Base-by-base conservation (phyloP, 192 early-diverging fungal genomes). In the Entophlyctis luteolus region DNA sequence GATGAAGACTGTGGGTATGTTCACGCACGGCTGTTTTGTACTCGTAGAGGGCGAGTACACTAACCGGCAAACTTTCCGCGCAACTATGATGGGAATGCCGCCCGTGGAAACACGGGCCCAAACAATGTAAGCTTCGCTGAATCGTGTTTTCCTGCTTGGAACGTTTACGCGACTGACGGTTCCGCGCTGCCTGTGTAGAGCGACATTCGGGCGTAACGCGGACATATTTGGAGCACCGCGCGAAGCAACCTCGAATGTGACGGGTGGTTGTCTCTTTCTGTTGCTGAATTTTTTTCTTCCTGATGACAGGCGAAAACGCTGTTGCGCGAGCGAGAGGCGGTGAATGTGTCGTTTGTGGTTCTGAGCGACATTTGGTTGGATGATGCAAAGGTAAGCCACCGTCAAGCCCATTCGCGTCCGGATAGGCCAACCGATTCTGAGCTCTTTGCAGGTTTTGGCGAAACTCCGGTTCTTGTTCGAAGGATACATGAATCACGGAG, bases 311-410 rank as follows among this genome's bases (percentile, higher is more conserved):
- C n/a, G n/a, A n/a, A n/a, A n/a, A n/a, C n/a, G n/a, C n/a, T n/a
- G n/a, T n/a, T n/a, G n/a, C n/a, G n/a, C 20, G 79, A 84, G 48
- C 55, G 62, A 42, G 65, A 62, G 10, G 56, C 70, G 28, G 71
- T 73, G 5, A 79, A 90, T 58, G 81, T 86, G 20, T 86, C 81
- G 12, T 87, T 98, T 48, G 85, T 94, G 0, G 77, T 93, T 12
- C 50, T 98, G 35, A 91, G 92, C 0, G 92, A 98, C 67, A 82
- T 98, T 6, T 89, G 84, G 81, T 83, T 98, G 20, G 95, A 98
- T 72, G 77, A 90, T 67, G 88, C 89, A 12, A 81, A 87, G 73
- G 89, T 89, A 74, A 4, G 38, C 59, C 32, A 23, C 4, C 0
- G 18, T 33, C 22, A n/a, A 53, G 50, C 8, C 16, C n/a, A 10